phyloP scores from a whole-genome alignment of 768 basidiomycete genomes.

The Lactarius vividus region DNA sequence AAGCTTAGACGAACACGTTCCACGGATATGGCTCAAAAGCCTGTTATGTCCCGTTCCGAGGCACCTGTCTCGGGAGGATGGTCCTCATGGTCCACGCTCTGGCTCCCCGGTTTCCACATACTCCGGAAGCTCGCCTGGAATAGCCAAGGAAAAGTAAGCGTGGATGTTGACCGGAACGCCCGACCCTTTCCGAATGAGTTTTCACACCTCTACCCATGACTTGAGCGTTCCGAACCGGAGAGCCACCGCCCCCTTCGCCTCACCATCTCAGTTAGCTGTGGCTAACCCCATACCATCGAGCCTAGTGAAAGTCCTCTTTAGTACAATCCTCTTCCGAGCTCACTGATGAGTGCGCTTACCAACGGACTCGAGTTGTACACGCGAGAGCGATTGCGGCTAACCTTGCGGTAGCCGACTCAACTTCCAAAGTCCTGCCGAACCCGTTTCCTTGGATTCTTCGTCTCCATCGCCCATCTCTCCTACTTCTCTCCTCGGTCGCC shows the following conservation, averaged over 20 bases:
- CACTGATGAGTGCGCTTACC: not conserved
- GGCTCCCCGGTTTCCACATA: conserved; percentile 9
- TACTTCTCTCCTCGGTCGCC: conserved; percentile 1
- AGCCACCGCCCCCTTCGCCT: not conserved
- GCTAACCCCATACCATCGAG: not conserved
- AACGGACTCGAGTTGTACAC: not conserved
- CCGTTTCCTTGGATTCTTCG: not conserved
- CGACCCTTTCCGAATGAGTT: conserved; percentile 10
- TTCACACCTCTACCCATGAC: not conserved
- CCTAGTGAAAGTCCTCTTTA: not conserved
- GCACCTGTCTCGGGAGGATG: not conserved
- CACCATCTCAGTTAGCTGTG: conserved; percentile 3
- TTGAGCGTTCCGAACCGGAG: conserved; percentile 8
- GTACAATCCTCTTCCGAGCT: not conserved
- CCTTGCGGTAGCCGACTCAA: not conserved
- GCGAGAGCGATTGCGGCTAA: conserved; percentile 7
- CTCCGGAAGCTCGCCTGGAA: conserved; percentile 22
- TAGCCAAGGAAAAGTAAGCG: conserved; percentile 19
- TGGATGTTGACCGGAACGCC: conserved; percentile 11
- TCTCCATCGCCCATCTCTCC: not conserved
- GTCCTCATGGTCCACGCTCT: not conserved
- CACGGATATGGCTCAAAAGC: conserved; percentile 9
- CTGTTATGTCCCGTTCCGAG: not conserved
- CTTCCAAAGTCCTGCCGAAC: conserved; percentile 1
- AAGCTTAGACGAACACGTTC: conserved; percentile 15